phyloP scores from a whole-genome alignment of 2,329 filamentous ascomycete genomes.

The Paracoccidioides brasiliensis region DNA sequence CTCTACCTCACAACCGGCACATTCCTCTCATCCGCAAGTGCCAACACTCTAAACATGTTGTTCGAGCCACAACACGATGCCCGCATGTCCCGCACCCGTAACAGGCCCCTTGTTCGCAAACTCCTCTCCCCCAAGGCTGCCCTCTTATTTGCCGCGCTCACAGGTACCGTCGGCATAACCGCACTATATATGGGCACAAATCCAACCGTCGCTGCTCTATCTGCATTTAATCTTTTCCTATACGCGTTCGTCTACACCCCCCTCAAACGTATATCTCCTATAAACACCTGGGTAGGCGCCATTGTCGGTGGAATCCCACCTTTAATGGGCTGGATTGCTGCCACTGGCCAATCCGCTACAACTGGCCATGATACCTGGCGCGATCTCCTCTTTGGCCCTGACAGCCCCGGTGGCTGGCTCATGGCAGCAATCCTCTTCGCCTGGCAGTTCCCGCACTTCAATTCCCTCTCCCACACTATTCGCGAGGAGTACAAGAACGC shows the following conservation, averaged over 20 bases:
- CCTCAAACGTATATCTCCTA: conserved; percentile 68
- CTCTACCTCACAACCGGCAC: conserved; percentile 86
- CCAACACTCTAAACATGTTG: conserved; percentile 94
- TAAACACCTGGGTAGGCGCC: conserved; percentile 93
- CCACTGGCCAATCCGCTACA: conserved; percentile 74
- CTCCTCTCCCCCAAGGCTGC: conserved; percentile 62
- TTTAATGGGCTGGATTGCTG: conserved; percentile 95
- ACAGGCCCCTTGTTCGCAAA: conserved; percentile 72
- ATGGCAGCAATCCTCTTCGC: conserved; percentile 73
- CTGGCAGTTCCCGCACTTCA: conserved; percentile 99
- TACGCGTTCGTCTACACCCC: conserved; percentile 92
- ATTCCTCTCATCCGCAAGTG: conserved; percentile 74
- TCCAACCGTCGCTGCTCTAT: conserved; percentile 78
- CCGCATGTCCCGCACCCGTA: conserved; percentile 84
- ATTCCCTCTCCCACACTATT: conserved; percentile 79
- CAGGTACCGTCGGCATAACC: conserved; percentile 55
- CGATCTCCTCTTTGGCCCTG: conserved; percentile 60
- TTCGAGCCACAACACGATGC: conserved; percentile 85
- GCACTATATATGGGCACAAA: conserved; percentile 84
- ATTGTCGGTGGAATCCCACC: conserved; percentile 88
- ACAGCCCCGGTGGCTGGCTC: conserved; percentile 71
- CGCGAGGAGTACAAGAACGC: conserved; percentile 71
- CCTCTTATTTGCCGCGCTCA: conserved; percentile 62
- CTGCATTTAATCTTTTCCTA: conserved; percentile 69
- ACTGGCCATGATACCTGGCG: conserved; percentile 57